Base-by-base conservation (phyloP, 164 flowering plant species). In the Vitis labrusca region DNA sequence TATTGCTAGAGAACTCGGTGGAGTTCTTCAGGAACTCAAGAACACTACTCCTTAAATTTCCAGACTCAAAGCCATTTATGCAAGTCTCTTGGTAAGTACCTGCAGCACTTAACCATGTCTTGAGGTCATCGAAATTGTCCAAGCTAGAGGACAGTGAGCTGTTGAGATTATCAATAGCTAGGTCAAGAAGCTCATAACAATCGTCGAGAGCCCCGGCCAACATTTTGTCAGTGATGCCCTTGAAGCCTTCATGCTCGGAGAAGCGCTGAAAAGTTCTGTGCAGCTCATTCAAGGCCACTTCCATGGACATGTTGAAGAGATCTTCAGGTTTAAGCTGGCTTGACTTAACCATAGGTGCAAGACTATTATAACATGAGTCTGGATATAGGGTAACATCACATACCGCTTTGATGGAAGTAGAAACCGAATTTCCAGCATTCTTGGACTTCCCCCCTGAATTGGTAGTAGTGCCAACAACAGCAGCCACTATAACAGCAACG, bases 71-170 rank as follows among this genome's bases (percentile, higher is more conserved):
- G 0, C 85, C 92, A 16, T 91, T 95, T 0, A 90, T 55, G 81
- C 98, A 93, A 0, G 98, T 91, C 58, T 88, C 73, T 9, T 83
- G 89, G 71, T 76, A 79, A 3, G 97, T 89, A 0, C 80, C 84
- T 0, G 94, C 87, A 0, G 93, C 72, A 56, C 95, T 91, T 10
- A 91, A 71, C 97, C 93, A 89, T 1, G 93, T 88, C 64, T 61
- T 72, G 50, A 88, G 77, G 67, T 90, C 87, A 27, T 84, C 89
- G 3, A 78, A 61, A 1, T 74, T 69, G 1, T 82, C 72, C 1
- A 61, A 2, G 1, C 47, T 70, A 3, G 74, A 48, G 3, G 80
- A 54, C 27, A 83, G 6, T 1, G 91, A 73, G 50, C 0, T 23
- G 56, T 87, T 83, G 19, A 92, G 81, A 53, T 83, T 83, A 50